Evolutionary conservation across 169 alveolate species (phyloP), one percentile per base, ranked within the genome.

Genomic region (Eimeria nieschulzi): DNA sequence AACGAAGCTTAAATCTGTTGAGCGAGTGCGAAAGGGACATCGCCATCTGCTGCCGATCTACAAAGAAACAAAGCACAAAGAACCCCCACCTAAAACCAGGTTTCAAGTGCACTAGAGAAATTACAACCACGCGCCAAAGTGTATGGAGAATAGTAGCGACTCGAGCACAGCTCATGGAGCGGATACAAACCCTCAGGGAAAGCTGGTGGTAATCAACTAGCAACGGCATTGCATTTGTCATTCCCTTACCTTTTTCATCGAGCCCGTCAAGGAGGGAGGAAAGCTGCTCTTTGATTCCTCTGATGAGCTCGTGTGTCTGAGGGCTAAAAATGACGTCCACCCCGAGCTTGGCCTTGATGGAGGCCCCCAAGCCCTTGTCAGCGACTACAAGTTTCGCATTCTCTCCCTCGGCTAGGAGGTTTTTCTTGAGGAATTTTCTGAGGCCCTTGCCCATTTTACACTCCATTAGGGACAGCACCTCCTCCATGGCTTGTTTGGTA

Each of bases 1-100:
- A 99, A 93, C 99, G 98, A 83, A 99, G 96, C 96, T 98, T 99
- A 96, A 99, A 98, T 84, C 99, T 94, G 46, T 96, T 95, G 95
- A 97, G 91, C 51, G 98, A 95, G 92, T 97, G 99, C 90, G 99
- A 97, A 92, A 97, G 92, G 79, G 98, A 95, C 83, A 97, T 87
- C 39, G 98, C 97, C 98, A 97, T 97, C 51, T 97, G 93, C 93
- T 91, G 94, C 83, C 94, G 92, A 88, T 95, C 97, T 92, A 83
- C 26, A 86, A 80, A 75, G 68, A 53, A 90, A 33, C 46, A 33
- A 3, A 33, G 46, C 46, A 33, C 46, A 33, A 1, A 33, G 3
- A 33, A 33, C 0, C 46, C 46, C 46, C 5, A 59, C 68, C 15
- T 1, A 59, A 59, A 2, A 15, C 0, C 68, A 59, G n/a, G 68